Evolutionary conservation across 139 green algal species (phyloP).

Genomic region (Monoraphidium neglectum): DNA sequence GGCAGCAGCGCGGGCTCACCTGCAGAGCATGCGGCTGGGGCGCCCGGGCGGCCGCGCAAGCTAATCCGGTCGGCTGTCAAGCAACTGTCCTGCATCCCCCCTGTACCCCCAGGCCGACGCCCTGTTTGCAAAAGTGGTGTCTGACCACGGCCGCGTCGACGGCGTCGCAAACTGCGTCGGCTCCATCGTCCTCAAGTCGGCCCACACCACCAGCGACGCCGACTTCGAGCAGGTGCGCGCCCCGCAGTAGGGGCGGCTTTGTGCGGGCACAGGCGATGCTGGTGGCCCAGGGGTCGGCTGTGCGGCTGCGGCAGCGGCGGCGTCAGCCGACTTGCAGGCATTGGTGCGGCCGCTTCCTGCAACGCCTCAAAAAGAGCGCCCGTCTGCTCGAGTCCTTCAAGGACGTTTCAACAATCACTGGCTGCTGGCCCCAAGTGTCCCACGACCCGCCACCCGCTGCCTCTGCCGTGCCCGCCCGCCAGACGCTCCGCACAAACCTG

Average conservation of each 20-base stretch:
- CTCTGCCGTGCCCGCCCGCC: background rate
- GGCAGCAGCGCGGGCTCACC: background rate
- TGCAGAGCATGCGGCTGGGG: background rate
- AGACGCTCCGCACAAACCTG: slow-evolving; percentile 68
- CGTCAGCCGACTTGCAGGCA: too few relatives aligned
- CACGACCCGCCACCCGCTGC: too few relatives aligned
- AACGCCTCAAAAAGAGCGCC: too few relatives aligned
- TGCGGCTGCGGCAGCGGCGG: too few relatives aligned
- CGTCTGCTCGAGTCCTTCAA: too few relatives aligned
- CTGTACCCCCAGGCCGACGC: slow-evolving; percentile 47
- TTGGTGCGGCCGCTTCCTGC: too few relatives aligned
- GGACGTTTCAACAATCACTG: too few relatives aligned
- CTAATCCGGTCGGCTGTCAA: background rate
- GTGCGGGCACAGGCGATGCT: too few relatives aligned
- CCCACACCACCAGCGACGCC: slow-evolving; percentile 64
- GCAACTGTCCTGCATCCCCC: background rate
- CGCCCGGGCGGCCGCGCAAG: background rate
- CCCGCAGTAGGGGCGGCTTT: too few relatives aligned
- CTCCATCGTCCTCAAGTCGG: slow-evolving; percentile 73
- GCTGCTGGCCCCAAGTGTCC: too few relatives aligned
- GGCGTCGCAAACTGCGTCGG: slow-evolving; percentile 84
- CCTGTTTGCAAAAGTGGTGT: slow-evolving; percentile 33
- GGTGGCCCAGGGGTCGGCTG: too few relatives aligned
- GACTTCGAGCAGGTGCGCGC: slow-evolving; percentile 57
- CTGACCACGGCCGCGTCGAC: slow-evolving; percentile 51